phyloP scores from a whole-genome alignment of 176 grass and related monocot genomes.

The Thalia dealbata region DNA sequence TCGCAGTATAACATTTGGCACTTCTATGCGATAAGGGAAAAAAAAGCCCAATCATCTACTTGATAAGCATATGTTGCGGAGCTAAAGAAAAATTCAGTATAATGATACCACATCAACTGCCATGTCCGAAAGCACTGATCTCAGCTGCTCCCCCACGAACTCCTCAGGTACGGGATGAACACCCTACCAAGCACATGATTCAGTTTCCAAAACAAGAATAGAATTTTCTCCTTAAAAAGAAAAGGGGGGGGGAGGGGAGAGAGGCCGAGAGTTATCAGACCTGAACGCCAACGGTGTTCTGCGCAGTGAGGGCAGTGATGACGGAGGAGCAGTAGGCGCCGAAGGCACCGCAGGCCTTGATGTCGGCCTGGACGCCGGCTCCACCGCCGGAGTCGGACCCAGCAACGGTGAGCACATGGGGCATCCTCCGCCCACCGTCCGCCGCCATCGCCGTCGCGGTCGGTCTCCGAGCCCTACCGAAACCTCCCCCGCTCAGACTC shows the following conservation, averaged over 20 bases:
- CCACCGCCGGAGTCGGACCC: constrained; percentile 80
- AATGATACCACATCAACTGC: constrained; percentile 84
- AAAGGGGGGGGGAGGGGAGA: too few relatives aligned
- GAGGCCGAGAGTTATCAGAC: constrained; percentile 15
- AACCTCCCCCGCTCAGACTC: neutral
- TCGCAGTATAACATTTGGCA: too few relatives aligned
- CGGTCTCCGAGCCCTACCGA: neutral
- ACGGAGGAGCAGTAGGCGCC: constrained; percentile 87
- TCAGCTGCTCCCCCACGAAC: constrained; percentile 61
- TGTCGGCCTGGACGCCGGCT: constrained; percentile 79
- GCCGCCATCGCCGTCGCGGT: constrained; percentile 19
- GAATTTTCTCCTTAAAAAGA: too few relatives aligned
- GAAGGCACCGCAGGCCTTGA: constrained; percentile 77
- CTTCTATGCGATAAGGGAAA: too few relatives aligned
- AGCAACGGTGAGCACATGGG: constrained; percentile 82
- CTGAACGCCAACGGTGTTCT: constrained; percentile 94
- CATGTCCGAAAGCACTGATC: constrained; percentile 87
- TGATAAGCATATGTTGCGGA: neutral
- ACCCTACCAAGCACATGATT: constrained; percentile 26
- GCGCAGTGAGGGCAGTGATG: constrained; percentile 79
- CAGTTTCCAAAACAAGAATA: neutral
- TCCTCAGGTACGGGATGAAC: constrained; percentile 71
- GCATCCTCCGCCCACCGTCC: constrained; percentile 15
- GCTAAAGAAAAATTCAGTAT: neutral
- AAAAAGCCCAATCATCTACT: neutral